These are phyloP conservation scores for Russula sp. DNA, from an alignment of 768 basidiomycete species.

Conservation along the genomic window DNA sequence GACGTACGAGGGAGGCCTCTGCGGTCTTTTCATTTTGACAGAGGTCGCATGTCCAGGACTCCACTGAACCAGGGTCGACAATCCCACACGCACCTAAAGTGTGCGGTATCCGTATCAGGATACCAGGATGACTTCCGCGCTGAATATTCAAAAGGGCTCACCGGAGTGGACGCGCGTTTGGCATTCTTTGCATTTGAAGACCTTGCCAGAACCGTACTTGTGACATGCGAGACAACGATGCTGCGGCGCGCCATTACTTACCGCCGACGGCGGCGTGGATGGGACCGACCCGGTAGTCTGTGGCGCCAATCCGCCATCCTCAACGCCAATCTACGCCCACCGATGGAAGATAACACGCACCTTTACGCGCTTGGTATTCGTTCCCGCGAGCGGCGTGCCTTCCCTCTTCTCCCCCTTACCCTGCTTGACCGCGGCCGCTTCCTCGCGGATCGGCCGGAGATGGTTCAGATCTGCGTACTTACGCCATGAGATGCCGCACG, in stretches of 20 bases:
- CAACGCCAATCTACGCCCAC: neutral
- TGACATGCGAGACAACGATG: slow-evolving; percentile 70
- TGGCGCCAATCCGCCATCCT: neutral
- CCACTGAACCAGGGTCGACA: slow-evolving; percentile 54
- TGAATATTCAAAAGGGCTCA: slow-evolving; percentile 30
- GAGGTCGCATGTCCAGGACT: slow-evolving; percentile 82
- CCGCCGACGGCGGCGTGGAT: slow-evolving; percentile 58
- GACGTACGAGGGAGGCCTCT: slow-evolving; percentile 77
- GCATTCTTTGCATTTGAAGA: slow-evolving; percentile 79
- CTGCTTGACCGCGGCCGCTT: slow-evolving; percentile 41
- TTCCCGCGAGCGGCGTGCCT: slow-evolving; percentile 50
- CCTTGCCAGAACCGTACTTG: slow-evolving; percentile 71
- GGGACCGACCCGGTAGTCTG: slow-evolving; percentile 43
- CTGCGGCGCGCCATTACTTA: slow-evolving; percentile 40
- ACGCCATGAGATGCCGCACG: slow-evolving; percentile 82
- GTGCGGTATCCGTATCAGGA: neutral
- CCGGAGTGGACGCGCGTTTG: slow-evolving; percentile 77
- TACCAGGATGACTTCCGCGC: neutral
- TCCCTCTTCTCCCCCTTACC: slow-evolving; percentile 46
- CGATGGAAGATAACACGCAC: slow-evolving; percentile 29
- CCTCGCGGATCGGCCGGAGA: slow-evolving; percentile 62
- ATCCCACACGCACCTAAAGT: slow-evolving; percentile 58
- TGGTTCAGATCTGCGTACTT: slow-evolving; percentile 87
- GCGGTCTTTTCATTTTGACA: slow-evolving; percentile 78
- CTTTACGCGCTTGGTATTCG: slow-evolving; percentile 59